A percentile compares a stretch with the other conserved stretches of the same genome.
Conservation (phyloP, 768 basidiomycete species). For the Solioccasus polychromus region DNA sequence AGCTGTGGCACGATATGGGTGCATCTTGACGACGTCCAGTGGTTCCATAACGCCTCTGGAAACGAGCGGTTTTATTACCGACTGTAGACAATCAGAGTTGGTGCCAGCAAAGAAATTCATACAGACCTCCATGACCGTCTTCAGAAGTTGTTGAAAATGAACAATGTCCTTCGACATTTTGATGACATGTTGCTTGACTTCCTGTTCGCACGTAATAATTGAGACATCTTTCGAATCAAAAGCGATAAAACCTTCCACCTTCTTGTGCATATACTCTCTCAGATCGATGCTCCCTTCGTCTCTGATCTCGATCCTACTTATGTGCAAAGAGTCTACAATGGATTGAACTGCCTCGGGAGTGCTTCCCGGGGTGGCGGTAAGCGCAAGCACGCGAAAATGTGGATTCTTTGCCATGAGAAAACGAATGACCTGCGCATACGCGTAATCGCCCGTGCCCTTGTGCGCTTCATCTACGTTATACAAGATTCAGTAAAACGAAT, state of each 20-base stretch:
- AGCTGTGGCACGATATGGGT: conserved; percentile 58
- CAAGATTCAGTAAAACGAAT: conserved; percentile 1
- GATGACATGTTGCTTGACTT: conserved; percentile 75
- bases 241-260: conserved; percentile 49
- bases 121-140: conserved; percentile 71
- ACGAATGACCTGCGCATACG: conserved; percentile 86
- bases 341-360: conserved; percentile 84
- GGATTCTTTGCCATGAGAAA: conserved; percentile 94
- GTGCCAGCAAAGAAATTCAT: not conserved
- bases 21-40: conserved; percentile 59
- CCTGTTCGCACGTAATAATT: conserved; percentile 38
- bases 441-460: conserved; percentile 88
- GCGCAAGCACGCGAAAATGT: conserved; percentile 85
- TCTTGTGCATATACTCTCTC: conserved; percentile 80
- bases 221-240: conserved; percentile 2
- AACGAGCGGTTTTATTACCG: conserved; percentile 36
- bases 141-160: conserved; percentile 65
- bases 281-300: conserved; percentile 90
- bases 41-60: conserved; percentile 43
- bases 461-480: conserved; percentile 81
- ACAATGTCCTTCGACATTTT: conserved; percentile 65
- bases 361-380: conserved; percentile 93
- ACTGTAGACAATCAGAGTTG: conserved; percentile 21
- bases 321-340: conserved; percentile 90
- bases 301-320: conserved; percentile 92